Evolutionary conservation across 2,329 filamentous ascomycete genomes (phyloP), one percentile per base, ranked within the genome.

Genomic region (Aspergillus calidoustus): DNA sequence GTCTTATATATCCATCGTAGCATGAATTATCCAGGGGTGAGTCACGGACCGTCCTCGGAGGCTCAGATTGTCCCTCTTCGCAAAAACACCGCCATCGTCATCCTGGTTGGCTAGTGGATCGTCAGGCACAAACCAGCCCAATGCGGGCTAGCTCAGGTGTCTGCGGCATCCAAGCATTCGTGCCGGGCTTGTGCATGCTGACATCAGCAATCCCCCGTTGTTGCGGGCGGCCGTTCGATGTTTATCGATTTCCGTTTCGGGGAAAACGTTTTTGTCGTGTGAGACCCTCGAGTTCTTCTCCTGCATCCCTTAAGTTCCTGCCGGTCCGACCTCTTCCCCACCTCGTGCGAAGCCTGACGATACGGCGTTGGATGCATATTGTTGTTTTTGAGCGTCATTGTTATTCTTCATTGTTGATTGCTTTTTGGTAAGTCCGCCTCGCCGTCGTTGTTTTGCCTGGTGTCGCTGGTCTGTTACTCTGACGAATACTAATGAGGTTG

Each of bases 221-320:
- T 71, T 69, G 62, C 65, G 64, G 62, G 66, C 67, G 46, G 62
- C 22, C n/a, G 54, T 1, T 25, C 31, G 64, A 61, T 77, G 76
- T 78, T 78, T 78, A 78, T 75, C 69, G 71, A 74, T 77, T 78
- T 67, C 76, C 72, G 49, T 30, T 69, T 76, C 48, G 63, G 71
- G 76, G 47, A 76, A 69, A 64, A 56, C 66, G 68, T 68, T 70
- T 64, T 57, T 55, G 55, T 61, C 49, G 54, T 47, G 59, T 70
- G 65, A 69, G 64, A 67, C 67, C 64, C 66, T 68, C 48, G 46
- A 56, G 48, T 69, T 68, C 60, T 62, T 73, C 68, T 69, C 59
- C 68, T 72, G 67, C 61, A 57, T 69, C 60, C 56, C 59, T 46
- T 43, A 59, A 44, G 15, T 61, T 64, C 57, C 49, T 30, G 46